Percentiles rank a stretch among this genome's conserved stretches.
Evolutionary conservation across 2,329 filamentous ascomycete species (phyloP).

Genomic region (Trichoderma brevicompactum): DNA sequence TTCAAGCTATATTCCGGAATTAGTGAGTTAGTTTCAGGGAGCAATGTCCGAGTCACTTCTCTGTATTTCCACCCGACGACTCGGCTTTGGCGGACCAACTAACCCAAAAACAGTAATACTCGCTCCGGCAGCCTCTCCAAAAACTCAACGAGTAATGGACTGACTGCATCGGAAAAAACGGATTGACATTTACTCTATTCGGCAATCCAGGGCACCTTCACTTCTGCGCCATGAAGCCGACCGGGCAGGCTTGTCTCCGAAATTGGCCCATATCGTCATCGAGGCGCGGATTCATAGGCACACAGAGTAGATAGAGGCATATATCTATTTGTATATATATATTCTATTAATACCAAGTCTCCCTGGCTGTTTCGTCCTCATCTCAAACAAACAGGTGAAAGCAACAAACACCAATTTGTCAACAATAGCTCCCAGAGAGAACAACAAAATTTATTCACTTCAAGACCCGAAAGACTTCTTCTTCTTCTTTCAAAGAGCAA

Average conservation of each 20-base stretch:
- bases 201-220: background rate
- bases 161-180: background rate
- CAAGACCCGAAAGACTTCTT: background rate
- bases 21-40: background rate
- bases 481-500: background rate
- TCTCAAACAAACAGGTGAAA: background rate
- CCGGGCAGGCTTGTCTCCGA: conserved; percentile 6
- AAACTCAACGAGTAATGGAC: background rate
- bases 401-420: background rate
- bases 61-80: background rate
- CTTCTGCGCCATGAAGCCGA: background rate
- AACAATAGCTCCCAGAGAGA: background rate
- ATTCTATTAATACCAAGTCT: background rate
- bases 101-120: background rate
- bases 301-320: background rate
- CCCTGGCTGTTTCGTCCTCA: background rate
- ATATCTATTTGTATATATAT: background rate
- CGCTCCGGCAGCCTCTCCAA: background rate
- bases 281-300: background rate
- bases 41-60: background rate
- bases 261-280: background rate
- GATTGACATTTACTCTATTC: background rate
- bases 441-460: no score
- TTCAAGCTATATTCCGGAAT: background rate
- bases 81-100: background rate